Evolutionary conservation across 2,329 filamentous ascomycete genomes (phyloP).

Genomic region (Neoscytalidium dimidiatum): DNA sequence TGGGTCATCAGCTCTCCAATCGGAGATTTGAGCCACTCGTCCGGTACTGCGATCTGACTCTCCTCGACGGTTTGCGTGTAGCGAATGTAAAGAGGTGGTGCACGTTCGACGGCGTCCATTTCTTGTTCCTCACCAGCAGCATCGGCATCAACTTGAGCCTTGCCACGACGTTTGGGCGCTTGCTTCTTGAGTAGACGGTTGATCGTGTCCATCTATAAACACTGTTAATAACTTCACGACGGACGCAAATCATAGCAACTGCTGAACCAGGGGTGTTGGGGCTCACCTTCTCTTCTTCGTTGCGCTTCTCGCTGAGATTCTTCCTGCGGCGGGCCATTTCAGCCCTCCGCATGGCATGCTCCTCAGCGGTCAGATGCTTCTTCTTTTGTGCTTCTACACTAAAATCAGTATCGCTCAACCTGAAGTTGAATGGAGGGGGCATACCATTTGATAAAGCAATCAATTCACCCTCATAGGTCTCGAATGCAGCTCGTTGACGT

Average conservation of each 20-base stretch:
- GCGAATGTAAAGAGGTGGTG: constrained; percentile 65
- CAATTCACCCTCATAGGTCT: constrained; percentile 52
- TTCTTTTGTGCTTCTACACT: constrained; percentile 66
- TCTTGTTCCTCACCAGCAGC: constrained; percentile 49
- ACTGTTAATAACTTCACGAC: not conserved
- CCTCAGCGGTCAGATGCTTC: constrained; percentile 71
- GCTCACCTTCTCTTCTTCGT: constrained; percentile 72
- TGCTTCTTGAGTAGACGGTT: constrained; percentile 88
- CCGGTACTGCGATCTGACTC: constrained; percentile 63
- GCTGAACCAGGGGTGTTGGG: not conserved
- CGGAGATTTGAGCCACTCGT: constrained; percentile 67
- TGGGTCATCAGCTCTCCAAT: constrained; percentile 59
- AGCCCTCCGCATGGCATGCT: constrained; percentile 70
- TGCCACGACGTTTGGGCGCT: constrained; percentile 65
- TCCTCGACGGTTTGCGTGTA: constrained; percentile 71
- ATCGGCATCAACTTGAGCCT: constrained; percentile 28
- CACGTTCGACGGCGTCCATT: constrained; percentile 46
- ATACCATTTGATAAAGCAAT: constrained; percentile 55
- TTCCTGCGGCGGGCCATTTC: constrained; percentile 75
- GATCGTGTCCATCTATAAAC: constrained; percentile 77
- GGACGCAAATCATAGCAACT: not conserved
- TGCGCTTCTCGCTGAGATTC: constrained; percentile 75
- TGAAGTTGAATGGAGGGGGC: not conserved
- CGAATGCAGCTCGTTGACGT: constrained; percentile 62
- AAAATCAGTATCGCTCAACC: constrained; percentile 28